Evolutionary conservation across 2,329 filamentous ascomycete genomes (phyloP).

Genomic region (Cladophialophora immunda): DNA sequence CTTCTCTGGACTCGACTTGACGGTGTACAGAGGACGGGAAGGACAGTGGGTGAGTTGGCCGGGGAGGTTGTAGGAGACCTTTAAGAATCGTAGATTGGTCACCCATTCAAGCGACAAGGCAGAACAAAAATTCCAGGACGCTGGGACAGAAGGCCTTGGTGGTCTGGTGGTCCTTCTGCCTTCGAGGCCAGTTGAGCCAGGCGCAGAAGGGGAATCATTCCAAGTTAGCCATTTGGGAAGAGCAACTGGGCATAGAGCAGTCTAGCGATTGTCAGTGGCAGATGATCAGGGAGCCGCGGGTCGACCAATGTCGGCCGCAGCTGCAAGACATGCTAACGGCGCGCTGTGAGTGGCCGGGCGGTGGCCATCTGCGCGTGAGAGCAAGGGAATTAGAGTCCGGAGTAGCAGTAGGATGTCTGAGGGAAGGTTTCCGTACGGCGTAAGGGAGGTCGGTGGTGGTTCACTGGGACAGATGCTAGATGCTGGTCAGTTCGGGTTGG

Average conservation of each 20-base stretch:
- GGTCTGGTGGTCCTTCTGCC: conserved; percentile 29
- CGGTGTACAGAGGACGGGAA: conserved; percentile 25
- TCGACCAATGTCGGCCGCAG: conserved; percentile 36
- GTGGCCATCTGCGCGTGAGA: conserved; percentile 31
- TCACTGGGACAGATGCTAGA: conserved; percentile 13
- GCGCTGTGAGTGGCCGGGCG: conserved; percentile 36
- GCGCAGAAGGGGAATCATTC: conserved; percentile 31
- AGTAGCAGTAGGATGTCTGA: conserved; percentile 22
- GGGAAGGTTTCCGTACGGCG: conserved; percentile 34
- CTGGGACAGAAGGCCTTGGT: conserved; percentile 18
- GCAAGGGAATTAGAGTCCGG: conserved; percentile 23
- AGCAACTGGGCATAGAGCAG: conserved; percentile 33
- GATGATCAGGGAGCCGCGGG: conserved; percentile 39
- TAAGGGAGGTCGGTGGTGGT: conserved; percentile 11
- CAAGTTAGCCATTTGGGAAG: conserved; percentile 33
- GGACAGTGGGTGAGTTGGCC: conserved; percentile 18
- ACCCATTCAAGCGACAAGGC: conserved; percentile 26
- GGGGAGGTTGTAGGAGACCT: conserved; percentile 17
- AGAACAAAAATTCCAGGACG: conserved; percentile 34
- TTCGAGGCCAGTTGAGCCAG: conserved; percentile 27
- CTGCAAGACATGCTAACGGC: conserved; percentile 38
- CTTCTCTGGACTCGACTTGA: background rate
- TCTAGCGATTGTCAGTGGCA: conserved; percentile 28
- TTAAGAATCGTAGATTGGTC: conserved; percentile 29
- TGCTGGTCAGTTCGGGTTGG: conserved; percentile 13